Evolutionary conservation across 257 asterid species (phyloP).

Genomic region (Asclepias syriaca): DNA sequence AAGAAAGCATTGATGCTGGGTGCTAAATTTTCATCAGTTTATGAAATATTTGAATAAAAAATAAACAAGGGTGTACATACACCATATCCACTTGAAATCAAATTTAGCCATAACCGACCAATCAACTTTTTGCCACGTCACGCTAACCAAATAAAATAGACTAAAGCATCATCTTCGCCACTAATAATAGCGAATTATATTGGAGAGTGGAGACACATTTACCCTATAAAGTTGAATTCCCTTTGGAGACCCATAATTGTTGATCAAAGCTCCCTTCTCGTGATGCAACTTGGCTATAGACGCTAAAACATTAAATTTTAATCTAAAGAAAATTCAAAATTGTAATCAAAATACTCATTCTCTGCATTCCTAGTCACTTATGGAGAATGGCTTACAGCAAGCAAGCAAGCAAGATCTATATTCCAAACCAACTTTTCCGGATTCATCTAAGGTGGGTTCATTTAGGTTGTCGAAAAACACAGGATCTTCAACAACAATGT

Average conservation of each 20-base stretch:
- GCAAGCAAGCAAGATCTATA: no score
- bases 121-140: background rate
- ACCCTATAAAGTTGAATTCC: background rate
- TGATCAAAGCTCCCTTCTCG: background rate
- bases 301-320: no score
- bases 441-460: background rate
- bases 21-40: no score
- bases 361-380: no score
- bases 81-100: no score
- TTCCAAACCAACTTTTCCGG: background rate
- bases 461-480: background rate
- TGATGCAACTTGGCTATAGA: no score
- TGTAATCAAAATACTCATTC: no score
- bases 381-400: no score
- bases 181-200: background rate
- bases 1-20: constrained; percentile 12
- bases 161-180: background rate
- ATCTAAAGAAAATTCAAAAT: no score
- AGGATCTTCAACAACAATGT: background rate
- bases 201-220: background rate
- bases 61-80: no score
- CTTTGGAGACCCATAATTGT: background rate
- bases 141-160: background rate
- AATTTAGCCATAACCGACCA: background rate
- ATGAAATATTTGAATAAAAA: no score